Evolutionary conservation across 148 eudicot genomes (phyloP).

Genomic region (Dianthus caryophyllus): DNA sequence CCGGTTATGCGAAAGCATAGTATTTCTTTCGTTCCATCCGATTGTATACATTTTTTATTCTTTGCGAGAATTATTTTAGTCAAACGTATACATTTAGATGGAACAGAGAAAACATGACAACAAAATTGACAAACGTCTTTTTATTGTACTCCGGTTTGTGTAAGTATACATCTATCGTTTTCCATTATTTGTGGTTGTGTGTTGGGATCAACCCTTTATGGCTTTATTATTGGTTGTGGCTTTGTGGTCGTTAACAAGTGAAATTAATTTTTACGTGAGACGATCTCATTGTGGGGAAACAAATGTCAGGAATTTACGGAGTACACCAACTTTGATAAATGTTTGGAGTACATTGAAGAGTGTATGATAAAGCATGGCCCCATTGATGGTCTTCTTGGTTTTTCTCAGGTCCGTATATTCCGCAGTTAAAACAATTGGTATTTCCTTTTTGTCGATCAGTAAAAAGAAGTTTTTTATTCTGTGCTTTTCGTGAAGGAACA

Average conservation of each 20-base stretch:
- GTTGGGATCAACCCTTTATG: background rate
- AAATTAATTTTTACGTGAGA: too few relatives aligned
- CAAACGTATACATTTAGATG: too few relatives aligned
- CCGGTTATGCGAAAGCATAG: too few relatives aligned
- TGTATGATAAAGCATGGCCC: constrained; percentile 70
- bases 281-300: background rate
- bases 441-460: background rate
- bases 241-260: too few relatives aligned
- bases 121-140: too few relatives aligned
- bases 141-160: background rate
- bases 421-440: background rate
- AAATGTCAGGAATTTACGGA: constrained; percentile 66
- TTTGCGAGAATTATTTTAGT: too few relatives aligned
- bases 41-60: too few relatives aligned
- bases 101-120: too few relatives aligned
- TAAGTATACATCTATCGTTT: background rate
- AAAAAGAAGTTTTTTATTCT: too few relatives aligned
- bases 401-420: constrained; percentile 57
- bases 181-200: background rate
- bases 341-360: constrained; percentile 72
- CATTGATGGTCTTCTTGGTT: constrained; percentile 88
- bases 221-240: too few relatives aligned
- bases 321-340: constrained; percentile 64
- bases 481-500: too few relatives aligned
- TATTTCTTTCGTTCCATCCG: too few relatives aligned